These are phyloP conservation scores for Leccinum ochraceum DNA, from an alignment of 768 basidiomycete species.

Conservation along the genomic window DNA sequence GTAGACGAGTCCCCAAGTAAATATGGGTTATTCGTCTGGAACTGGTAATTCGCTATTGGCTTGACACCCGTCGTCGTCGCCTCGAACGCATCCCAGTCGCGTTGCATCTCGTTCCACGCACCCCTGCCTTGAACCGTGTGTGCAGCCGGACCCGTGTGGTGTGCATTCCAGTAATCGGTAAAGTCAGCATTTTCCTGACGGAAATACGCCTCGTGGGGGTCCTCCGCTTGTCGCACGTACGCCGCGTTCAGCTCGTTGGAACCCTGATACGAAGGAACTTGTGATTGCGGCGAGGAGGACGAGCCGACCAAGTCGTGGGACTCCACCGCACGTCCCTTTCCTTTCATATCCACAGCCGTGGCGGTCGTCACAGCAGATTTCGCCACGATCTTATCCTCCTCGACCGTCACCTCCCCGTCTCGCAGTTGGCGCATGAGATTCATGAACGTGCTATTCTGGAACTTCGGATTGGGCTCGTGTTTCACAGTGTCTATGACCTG, in stretches of 20 bases:
- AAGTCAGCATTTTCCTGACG: constrained; percentile 71
- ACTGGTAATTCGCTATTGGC: constrained; percentile 60
- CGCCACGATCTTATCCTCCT: constrained; percentile 76
- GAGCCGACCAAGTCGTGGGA: constrained; percentile 1
- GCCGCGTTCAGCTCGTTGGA: constrained; percentile 19
- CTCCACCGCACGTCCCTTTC: constrained; percentile 55
- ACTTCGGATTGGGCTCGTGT: constrained; percentile 79
- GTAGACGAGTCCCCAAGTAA: constrained; percentile 56
- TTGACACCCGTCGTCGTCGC: constrained; percentile 67
- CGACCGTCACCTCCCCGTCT: constrained; percentile 75
- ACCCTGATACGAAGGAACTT: constrained; percentile 21
- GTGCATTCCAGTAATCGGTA: constrained; percentile 56
- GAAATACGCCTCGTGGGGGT: constrained; percentile 69
- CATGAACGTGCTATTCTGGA: constrained; percentile 83
- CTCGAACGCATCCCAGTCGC: constrained; percentile 82
- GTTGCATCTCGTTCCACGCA: constrained; percentile 67
- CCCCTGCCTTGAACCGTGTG: constrained; percentile 27
- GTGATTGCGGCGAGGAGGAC: constrained; percentile 13
- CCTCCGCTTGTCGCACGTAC: constrained; percentile 28
- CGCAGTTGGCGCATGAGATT: constrained; percentile 82
- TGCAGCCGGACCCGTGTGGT: constrained; percentile 28
- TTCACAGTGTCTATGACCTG: constrained; percentile 74
- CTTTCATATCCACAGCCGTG: constrained; percentile 51
- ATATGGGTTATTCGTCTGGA: constrained; percentile 81
- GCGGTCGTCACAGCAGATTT: constrained; percentile 34